Evolutionary conservation across 495 filamentous ascomycete genomes (phyloP), one percentile per base, ranked within the genome.

Genomic region (Acidomyces sp.): DNA sequence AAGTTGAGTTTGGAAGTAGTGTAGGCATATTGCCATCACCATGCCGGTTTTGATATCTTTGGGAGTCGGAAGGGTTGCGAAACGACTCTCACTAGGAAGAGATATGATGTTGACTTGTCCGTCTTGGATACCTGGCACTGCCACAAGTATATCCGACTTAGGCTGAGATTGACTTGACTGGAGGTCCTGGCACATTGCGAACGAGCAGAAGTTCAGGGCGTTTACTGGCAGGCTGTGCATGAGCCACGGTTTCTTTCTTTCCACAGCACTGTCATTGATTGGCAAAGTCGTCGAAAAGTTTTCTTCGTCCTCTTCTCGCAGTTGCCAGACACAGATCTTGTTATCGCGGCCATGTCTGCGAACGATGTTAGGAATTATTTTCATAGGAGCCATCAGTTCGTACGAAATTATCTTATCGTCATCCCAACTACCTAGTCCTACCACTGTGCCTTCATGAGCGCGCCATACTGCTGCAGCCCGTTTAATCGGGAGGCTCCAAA

Each of bases 191-290:
- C 74, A 80, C 42, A 75, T 72, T 3, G 81, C 72, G 56, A 97
- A 97, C 0, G 83, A 75, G 50, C 90, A 97, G 55, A 96, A 97
- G 58, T 95, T 97, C 58, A 96, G 70, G 12, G 90, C 83, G 56
- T 94, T 95, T 28, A 96, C 83, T 21, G 80, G 64, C 4, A 97
- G 58, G 23, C 82, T 72, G 65, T 92, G 74, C 24, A 94, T 61
- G 3, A 96, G 61, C 85, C 85, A 93, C 12, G 90, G 90, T 54
- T 82, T 71, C 25, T 51, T 52, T 12, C 54, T 48, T 28, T 59
- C 56, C 11, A 40, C 24, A n/a, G n/a, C 49, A 41, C 15, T 54
- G 55, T 64, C 64, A 26, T 85, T 72, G 11, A 86, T 72, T 0
- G 90, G 88, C 3, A 93, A 65, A 24, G 67, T 65, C 27, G 69